Conservation (phyloP, 2,329 filamentous ascomycete species). For the Aspergillus jensenii region DNA sequence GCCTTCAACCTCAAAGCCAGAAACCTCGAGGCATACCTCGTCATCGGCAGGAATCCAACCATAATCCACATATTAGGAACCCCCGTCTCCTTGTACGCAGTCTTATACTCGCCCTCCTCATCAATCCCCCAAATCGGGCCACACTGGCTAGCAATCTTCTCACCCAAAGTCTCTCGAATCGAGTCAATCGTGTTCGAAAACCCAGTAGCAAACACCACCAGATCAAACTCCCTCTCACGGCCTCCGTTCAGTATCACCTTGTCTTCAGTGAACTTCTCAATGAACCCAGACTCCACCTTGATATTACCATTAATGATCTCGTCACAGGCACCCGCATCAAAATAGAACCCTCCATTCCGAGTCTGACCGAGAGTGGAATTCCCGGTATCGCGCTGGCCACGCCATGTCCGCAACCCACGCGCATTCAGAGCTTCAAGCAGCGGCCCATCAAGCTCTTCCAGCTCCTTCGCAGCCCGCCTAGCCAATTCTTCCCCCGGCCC, state of each 20-base stretch:
- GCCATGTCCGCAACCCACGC: slow-evolving; percentile 31
- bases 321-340: slow-evolving; percentile 31
- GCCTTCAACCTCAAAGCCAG: too few relatives aligned
- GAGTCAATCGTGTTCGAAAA: slow-evolving; percentile 28
- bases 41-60: too few relatives aligned
- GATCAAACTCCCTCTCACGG: slow-evolving; percentile 34
- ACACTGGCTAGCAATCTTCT: slow-evolving; percentile 24
- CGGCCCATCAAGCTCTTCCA: slow-evolving; percentile 20
- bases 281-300: slow-evolving; percentile 22
- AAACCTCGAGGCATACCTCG: too few relatives aligned
- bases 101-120: too few relatives aligned
- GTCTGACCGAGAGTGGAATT: slow-evolving; percentile 28
- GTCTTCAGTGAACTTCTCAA: slow-evolving; percentile 16
- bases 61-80: too few relatives aligned
- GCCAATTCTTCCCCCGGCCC: slow-evolving; percentile 17
- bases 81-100: too few relatives aligned
- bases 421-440: slow-evolving; percentile 25
- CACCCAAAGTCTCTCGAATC: slow-evolving; percentile 24
- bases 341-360: slow-evolving; percentile 33
- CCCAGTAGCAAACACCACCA: slow-evolving; percentile 29
- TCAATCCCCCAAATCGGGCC: slow-evolving; percentile 24
- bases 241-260: slow-evolving; percentile 34
- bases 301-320: slow-evolving; percentile 30
- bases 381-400: slow-evolving; percentile 37
- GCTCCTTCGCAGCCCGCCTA: slow-evolving; percentile 18